Percentiles rank a stretch among this genome's conserved stretches.
phyloP scores from a whole-genome alignment of 768 basidiomycete species.

The Mycena albidolilacea region DNA sequence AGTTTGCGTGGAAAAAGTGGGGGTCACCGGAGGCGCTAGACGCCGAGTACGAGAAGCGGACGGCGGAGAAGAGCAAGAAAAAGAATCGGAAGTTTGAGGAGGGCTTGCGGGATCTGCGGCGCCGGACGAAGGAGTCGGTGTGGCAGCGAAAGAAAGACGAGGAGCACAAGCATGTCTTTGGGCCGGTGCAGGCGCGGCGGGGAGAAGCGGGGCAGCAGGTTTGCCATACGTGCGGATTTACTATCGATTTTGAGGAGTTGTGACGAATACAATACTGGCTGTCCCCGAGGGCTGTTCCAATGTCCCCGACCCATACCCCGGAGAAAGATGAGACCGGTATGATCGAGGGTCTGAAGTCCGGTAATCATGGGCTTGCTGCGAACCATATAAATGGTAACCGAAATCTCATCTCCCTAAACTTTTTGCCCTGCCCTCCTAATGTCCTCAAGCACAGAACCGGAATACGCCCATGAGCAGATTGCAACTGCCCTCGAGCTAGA shows the following conservation, averaged over 20 bases:
- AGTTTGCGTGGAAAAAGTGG: constrained; percentile 99
- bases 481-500: constrained; percentile 85
- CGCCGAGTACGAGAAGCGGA: constrained; percentile 85
- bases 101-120: constrained; percentile 85
- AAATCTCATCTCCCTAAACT: not conserved
- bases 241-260: constrained; percentile 89
- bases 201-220: constrained; percentile 77
- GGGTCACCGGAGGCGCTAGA: constrained; percentile 94
- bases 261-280: constrained; percentile 44
- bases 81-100: constrained; percentile 97
- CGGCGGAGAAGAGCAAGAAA: constrained; percentile 87
- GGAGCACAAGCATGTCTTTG: constrained; percentile 91
- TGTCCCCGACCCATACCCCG: too few species aligned
- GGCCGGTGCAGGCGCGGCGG: constrained; percentile 65
- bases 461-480: constrained; percentile 64
- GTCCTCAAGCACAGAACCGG: constrained; percentile 6
- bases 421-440: constrained; percentile 7
- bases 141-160: constrained; percentile 91
- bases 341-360: not conserved
- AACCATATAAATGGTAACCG: constrained; percentile 1
- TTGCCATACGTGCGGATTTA: constrained; percentile 93
- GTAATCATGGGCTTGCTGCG: not conserved
- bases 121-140: constrained; percentile 88
- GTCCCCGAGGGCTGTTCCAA: not conserved
- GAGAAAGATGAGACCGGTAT: not conserved